These are phyloP conservation scores for Schwanniomyces vanrijiae DNA, from an alignment of 805 yeast species.

Conservation along the genomic window DNA sequence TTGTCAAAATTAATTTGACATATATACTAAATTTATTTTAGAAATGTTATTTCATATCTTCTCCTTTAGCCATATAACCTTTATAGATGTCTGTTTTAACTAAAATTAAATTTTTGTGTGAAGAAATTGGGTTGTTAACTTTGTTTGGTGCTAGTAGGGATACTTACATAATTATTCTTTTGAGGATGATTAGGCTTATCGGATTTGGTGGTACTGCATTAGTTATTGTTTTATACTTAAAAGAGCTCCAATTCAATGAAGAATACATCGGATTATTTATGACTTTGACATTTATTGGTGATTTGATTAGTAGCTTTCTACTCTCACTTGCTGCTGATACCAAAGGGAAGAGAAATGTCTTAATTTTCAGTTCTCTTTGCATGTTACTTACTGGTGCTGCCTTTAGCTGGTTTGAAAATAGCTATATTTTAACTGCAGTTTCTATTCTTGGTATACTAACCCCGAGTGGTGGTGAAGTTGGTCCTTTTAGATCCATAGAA, in stretches of 20 bases:
- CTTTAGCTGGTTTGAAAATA: constrained; percentile 34
- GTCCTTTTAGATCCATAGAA: constrained; percentile 59
- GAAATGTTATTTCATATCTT: neutral
- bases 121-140: constrained; percentile 37
- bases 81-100: constrained; percentile 33
- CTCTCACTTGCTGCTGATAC: constrained; percentile 47
- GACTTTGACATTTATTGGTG: constrained; percentile 51
- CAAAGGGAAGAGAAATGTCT: constrained; percentile 44
- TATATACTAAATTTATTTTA: neutral
- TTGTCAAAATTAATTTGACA: neutral
- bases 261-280: constrained; percentile 48
- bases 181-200: constrained; percentile 34
- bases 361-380: constrained; percentile 38
- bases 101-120: constrained; percentile 7
- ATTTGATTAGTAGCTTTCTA: constrained; percentile 47
- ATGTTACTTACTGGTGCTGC: constrained; percentile 46
- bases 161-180: constrained; percentile 28
- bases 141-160: constrained; percentile 27
- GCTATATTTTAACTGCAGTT: constrained; percentile 31
- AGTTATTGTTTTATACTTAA: constrained; percentile 45
- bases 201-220: constrained; percentile 40
- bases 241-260: constrained; percentile 41
- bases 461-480: constrained; percentile 60
- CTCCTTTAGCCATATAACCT: neutral
- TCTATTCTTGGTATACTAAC: constrained; percentile 54